These are phyloP conservation scores for Sherardia arvensis DNA, from an alignment of 257 asterid species.

Conservation along the genomic window DNA sequence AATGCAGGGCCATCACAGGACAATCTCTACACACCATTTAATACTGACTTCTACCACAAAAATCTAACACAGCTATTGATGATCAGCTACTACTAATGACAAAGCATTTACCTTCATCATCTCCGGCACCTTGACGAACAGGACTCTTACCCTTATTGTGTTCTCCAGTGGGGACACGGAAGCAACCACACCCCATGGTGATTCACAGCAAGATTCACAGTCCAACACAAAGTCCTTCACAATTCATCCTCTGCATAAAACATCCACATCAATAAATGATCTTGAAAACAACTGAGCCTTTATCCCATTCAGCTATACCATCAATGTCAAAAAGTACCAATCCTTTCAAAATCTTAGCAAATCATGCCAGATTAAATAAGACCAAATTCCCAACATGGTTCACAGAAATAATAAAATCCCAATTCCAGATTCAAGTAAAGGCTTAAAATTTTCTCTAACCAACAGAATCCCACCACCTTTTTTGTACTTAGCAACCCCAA, in stretches of 20 bases:
- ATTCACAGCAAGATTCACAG: conserved; percentile 17
- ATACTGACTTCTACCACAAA: neutral
- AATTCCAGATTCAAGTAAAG: neutral
- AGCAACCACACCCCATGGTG: conserved; percentile 70
- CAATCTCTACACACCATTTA: neutral
- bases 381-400: neutral
- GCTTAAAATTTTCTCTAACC: too few species aligned
- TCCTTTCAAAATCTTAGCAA: neutral
- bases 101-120: conserved; percentile 45
- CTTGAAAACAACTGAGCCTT: neutral
- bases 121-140: conserved; percentile 25
- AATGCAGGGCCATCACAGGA: neutral
- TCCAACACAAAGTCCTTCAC: neutral
- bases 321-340: neutral
- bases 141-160: conserved; percentile 24
- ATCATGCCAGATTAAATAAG: neutral
- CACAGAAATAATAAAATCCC: neutral
- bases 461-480: neutral
- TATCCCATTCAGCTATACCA: neutral
- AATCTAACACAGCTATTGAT: neutral
- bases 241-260: neutral
- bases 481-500: neutral
- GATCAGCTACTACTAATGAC: neutral
- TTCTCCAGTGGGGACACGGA: conserved; percentile 30
- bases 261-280: neutral